Evolutionary conservation across 805 yeast genomes (phyloP).

Genomic region (Barnettozyma sucrosica): DNA sequence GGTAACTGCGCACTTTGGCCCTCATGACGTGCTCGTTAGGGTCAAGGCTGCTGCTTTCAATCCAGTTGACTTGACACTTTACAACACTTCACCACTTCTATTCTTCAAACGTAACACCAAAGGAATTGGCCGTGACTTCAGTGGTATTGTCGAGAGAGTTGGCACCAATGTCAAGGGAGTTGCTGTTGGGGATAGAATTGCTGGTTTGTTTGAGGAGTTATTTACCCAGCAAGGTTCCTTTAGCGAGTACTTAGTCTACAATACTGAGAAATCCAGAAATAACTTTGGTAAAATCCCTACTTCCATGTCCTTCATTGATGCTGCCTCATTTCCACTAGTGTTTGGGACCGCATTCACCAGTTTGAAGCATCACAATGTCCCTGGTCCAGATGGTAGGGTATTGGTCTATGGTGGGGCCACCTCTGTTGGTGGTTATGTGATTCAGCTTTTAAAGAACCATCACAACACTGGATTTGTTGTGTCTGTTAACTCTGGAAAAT

Average conservation of each 20-base stretch:
- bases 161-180: constrained; percentile 36
- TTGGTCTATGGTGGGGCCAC: constrained; percentile 73
- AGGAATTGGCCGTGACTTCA: constrained; percentile 46
- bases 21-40: constrained; percentile 40
- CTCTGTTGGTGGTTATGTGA: constrained; percentile 51
- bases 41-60: constrained; percentile 46
- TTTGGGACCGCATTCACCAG: constrained; percentile 56
- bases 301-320: constrained; percentile 39
- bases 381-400: constrained; percentile 41
- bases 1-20: constrained; percentile 30
- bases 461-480: constrained; percentile 46
- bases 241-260: constrained; percentile 35
- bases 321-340: constrained; percentile 60
- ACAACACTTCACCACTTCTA: constrained; percentile 25
- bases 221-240: constrained; percentile 35
- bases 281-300: constrained; percentile 37
- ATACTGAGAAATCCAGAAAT: constrained; percentile 6
- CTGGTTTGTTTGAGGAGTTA: constrained; percentile 31
- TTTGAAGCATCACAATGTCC: constrained; percentile 27
- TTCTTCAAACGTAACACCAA: constrained; percentile 21
- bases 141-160: constrained; percentile 49
- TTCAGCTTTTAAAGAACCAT: constrained; percentile 50
- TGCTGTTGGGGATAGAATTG: constrained; percentile 51
- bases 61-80: constrained; percentile 52
- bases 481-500: constrained; percentile 47